Base-by-base conservation (phyloP, 805 yeast species). In the Saccharomycopsis vini region DNA sequence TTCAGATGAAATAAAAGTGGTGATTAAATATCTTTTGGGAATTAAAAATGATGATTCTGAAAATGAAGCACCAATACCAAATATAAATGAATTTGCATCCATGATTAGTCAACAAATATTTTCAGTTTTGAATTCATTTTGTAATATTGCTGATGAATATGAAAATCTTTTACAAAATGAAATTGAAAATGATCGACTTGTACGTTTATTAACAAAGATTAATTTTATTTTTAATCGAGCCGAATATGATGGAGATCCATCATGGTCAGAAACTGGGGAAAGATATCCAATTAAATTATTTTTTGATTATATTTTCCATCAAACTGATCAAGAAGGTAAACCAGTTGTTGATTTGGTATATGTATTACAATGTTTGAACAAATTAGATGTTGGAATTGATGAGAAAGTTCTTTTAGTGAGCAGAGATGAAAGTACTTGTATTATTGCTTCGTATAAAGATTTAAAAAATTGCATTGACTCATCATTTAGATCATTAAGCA, bases 301-400 rank as follows among this genome's bases (percentile, higher is more conserved):
- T 61, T 72, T 80, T 43, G 94, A 89, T 60, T 85, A 77, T 56
- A 81, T 88, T 2, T 92, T 89, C 64, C 92, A 84, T 56, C 95
- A 86, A 58, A 73, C 71, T 31, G 88, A 86, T 59, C 89, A 81
- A 42, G 61, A 62, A 20, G 95, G 95, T 12, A 72, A 72, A 54
- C 88, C 95, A 2, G 74, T 79, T 2, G 64, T 87, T 45, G 96
- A 92, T 61, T 67, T 92, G 53, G 79, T 88, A 1, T 87, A 87
- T 59, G 89, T 88, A 4, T 64, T 92, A 48, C 68, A 76, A 40
- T 75, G 82, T 54, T 66, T 92, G 55, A 90, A 90, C 63, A 92
- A 90, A 62, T 67, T 92, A 51, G 98, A 92, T 58, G 94, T 90
- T 4, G 97, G 97, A 1, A 72, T 81, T 28, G 88, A 85, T 41